Evolutionary conservation across 2,329 filamentous ascomycete genomes (phyloP), one percentile per base, ranked within the genome.

Genomic region (Lachnum nothofagi): DNA sequence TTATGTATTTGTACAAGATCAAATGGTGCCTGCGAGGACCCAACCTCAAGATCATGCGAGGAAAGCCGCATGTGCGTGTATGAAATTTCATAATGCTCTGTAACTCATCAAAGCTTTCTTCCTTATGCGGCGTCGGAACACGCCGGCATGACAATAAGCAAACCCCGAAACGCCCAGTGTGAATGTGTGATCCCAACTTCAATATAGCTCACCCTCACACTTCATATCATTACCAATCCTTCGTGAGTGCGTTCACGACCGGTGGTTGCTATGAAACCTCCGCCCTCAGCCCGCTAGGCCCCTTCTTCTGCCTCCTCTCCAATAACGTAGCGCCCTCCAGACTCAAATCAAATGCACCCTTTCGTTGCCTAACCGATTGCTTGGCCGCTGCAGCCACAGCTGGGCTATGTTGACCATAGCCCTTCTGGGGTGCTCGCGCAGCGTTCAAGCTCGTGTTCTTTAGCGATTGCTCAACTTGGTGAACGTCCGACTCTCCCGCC

Each of bases 251-350:
- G 2, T 25, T 40, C 16, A 12, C 5, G 16, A 24, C 10, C 10
- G 37, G 12, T 40, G 37, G 37, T 40, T 40, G 37, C 37, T 40
- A 40, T 12, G 37, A n/a, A 20, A 10, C 37, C 2, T 8, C 20
- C 12, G 22, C 24, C 4, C 64, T 48, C 20, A 67, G 42, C 2
- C 46, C 46, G 48, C 63, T 66, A 6, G 61, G 60, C 19, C 40
- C 54, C 60, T 82, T 80, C 59, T 77, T 73, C 19, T 72, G 74
- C 51, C 81, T 71, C 60, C 91, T 81, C 25, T 91, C 91, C 4
- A 98, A 73, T 44, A 98, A 70, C 1, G 91, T 97, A 1, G 93
- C 88, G 48, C 93, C 93, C 57, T 95, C 89, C 31, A 98, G 72
- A 63, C 83, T 96, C 40, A 98, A 78, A 69, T 98, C 93, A 59